Evolutionary conservation across 352 stramenopile species (phyloP).

Genomic region (Pythium phragmitis): DNA sequence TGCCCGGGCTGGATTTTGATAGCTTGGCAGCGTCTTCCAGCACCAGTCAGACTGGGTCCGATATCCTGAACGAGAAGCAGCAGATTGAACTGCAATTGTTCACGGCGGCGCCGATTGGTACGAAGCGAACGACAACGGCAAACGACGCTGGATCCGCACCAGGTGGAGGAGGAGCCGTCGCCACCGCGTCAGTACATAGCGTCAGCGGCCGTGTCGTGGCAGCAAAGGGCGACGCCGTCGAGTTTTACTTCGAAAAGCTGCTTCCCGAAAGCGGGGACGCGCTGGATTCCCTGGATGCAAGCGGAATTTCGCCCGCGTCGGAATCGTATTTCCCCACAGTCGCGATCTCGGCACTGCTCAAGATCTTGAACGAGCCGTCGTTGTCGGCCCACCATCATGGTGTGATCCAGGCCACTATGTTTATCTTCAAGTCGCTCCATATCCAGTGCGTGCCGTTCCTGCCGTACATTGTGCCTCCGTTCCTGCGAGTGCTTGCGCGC

Average conservation of each 20-base stretch:
- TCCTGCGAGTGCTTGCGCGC: conserved; percentile 91
- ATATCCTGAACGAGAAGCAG: conserved; percentile 79
- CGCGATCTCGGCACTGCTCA: conserved; percentile 95
- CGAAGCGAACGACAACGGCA: conserved; percentile 37
- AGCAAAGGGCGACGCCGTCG: conserved; percentile 12
- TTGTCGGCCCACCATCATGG: conserved; percentile 95
- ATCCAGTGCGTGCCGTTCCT: conserved; percentile 96
- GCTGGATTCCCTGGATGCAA: conserved; percentile 57
- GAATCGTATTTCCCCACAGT: conserved; percentile 98
- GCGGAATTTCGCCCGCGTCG: conserved; percentile 61
- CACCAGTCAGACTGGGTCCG: conserved; percentile 45
- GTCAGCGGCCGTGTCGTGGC: not conserved
- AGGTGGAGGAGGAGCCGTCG: not conserved
- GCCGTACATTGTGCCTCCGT: conserved; percentile 96
- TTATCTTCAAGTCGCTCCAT: conserved; percentile 98
- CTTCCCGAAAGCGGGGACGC: conserved; percentile 51
- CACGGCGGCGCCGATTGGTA: conserved; percentile 84
- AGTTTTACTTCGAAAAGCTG: conserved; percentile 74
- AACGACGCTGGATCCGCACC: not conserved
- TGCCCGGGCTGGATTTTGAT: conserved; percentile 44
- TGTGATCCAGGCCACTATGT: conserved; percentile 98
- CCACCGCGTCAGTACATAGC: not conserved
- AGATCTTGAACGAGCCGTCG: conserved; percentile 95
- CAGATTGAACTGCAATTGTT: conserved; percentile 87
- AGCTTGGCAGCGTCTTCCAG: conserved; percentile 58